Evolutionary conservation across 2,329 filamentous ascomycete species (phyloP).

Genomic region (Coniochaeta sp.): DNA sequence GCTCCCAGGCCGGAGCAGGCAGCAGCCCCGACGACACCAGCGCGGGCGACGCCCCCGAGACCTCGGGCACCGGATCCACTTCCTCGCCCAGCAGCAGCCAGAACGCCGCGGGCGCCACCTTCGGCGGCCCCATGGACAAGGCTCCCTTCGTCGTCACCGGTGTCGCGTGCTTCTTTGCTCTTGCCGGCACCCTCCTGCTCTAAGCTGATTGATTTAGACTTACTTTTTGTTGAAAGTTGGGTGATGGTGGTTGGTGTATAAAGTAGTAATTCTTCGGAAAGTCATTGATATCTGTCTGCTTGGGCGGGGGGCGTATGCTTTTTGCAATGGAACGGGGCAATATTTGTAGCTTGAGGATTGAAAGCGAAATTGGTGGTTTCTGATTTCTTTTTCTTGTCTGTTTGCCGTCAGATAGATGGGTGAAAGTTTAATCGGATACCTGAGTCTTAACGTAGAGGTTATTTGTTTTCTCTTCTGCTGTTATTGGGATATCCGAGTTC

Average conservation of each 20-base stretch:
- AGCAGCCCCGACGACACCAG: conserved; percentile 30
- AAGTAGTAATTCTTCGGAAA: conserved; percentile 1
- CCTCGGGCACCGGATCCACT: conserved; percentile 28
- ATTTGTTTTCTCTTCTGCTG: no score
- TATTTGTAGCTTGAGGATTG: no score
- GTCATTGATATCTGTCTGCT: not conserved
- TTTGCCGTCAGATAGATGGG: no score
- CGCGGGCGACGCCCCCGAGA: conserved; percentile 31
- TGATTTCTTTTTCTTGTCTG: no score
- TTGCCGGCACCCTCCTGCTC: conserved; percentile 32
- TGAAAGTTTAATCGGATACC: no score
- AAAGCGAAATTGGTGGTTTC: no score
- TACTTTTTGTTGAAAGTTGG: no score
- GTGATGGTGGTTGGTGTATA: not conserved
- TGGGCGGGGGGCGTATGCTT: no score
- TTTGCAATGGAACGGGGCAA: no score
- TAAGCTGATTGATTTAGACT: conserved; percentile 17
- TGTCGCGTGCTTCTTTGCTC: conserved; percentile 26
- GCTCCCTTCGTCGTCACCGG: conserved; percentile 26
- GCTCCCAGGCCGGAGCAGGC: conserved; percentile 46
- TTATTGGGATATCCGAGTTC: no score
- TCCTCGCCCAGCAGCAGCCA: conserved; percentile 23
- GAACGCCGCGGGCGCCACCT: conserved; percentile 22
- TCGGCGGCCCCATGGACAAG: conserved; percentile 27
- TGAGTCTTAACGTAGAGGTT: no score